Evolutionary conservation across 768 basidiomycete species (phyloP).

Genomic region (Leccinum pellstonianum): DNA sequence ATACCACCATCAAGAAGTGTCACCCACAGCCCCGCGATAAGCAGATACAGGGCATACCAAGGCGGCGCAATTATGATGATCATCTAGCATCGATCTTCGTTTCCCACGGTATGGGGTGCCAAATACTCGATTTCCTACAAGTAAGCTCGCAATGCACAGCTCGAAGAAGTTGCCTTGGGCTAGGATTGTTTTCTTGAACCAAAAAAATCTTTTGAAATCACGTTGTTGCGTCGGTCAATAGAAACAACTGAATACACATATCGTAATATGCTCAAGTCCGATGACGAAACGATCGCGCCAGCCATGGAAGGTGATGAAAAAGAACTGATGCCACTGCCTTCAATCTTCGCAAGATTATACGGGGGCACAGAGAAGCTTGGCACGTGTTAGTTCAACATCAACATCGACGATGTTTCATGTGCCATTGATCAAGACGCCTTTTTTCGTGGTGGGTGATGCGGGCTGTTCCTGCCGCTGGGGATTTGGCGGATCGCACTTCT

Average conservation of each 20-base stretch:
- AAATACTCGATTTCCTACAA: too few relatives aligned
- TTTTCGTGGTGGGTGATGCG: not conserved
- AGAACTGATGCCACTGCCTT: too few relatives aligned
- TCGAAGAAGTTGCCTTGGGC: not conserved
- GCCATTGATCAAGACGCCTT: not conserved
- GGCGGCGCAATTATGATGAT: not conserved
- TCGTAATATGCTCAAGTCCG: too few relatives aligned
- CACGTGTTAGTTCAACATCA: too few relatives aligned
- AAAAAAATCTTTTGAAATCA: not conserved
- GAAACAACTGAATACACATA: not conserved
- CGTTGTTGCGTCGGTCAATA: not conserved
- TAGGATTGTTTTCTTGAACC: not conserved
- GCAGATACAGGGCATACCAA: not conserved
- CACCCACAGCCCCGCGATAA: not conserved
- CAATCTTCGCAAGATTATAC: too few relatives aligned
- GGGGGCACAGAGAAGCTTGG: too few relatives aligned
- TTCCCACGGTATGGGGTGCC: not conserved
- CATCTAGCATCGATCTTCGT: not conserved
- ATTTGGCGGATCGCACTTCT: conserved; percentile 62
- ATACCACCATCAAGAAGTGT: not conserved
- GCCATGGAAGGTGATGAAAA: too few relatives aligned
- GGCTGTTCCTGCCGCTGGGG: conserved; percentile 76
- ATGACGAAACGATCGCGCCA: too few relatives aligned
- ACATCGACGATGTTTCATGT: too few relatives aligned
- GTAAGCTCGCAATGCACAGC: not conserved